Percentiles rank a stretch among this genome's conserved stretches.
Evolutionary conservation across 495 filamentous ascomycete species (phyloP).

Genomic region (Hypoxylon rickii): DNA sequence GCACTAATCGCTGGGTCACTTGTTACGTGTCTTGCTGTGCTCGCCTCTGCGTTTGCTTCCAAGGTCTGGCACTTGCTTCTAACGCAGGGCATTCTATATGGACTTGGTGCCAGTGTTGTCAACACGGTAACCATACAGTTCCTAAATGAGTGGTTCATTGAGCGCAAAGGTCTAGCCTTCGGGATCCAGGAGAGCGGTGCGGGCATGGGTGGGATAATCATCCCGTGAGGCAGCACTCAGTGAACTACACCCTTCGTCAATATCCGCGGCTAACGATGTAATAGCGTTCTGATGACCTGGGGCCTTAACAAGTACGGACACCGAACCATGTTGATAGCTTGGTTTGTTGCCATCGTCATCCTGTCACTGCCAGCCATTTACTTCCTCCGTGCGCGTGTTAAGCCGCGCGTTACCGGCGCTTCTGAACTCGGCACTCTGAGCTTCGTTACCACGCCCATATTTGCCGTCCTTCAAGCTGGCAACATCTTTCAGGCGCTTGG

Average conservation of each 20-base stretch:
- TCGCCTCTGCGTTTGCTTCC: conserved; percentile 52
- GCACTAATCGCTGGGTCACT: conserved; percentile 45
- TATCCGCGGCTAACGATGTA: conserved; percentile 29
- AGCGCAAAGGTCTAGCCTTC: conserved; percentile 58
- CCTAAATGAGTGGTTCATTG: conserved; percentile 63
- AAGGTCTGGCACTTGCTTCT: conserved; percentile 54
- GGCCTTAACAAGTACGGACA: conserved; percentile 60
- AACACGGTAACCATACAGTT: conserved; percentile 57
- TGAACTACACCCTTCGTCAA: no score
- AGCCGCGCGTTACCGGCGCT: conserved; percentile 41
- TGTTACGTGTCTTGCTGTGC: conserved; percentile 47
- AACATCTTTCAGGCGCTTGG: conserved; percentile 68
- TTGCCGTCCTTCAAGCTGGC: conserved; percentile 55
- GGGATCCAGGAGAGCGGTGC: conserved; percentile 60
- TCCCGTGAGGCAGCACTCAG: conserved; percentile 43
- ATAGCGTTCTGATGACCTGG: conserved; percentile 49
- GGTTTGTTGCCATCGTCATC: conserved; percentile 54
- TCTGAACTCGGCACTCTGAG: conserved; percentile 45
- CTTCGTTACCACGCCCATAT: conserved; percentile 53
- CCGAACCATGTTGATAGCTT: conserved; percentile 56
- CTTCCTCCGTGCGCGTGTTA: conserved; percentile 63
- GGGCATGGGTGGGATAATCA: conserved; percentile 42
- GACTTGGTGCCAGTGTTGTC: conserved; percentile 52
- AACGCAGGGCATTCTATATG: conserved; percentile 62
- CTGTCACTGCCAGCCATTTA: conserved; percentile 58